These are phyloP conservation scores for Plasmodium malariae DNA, from an alignment of 169 alveolate genomes.

Conservation along the genomic window DNA sequence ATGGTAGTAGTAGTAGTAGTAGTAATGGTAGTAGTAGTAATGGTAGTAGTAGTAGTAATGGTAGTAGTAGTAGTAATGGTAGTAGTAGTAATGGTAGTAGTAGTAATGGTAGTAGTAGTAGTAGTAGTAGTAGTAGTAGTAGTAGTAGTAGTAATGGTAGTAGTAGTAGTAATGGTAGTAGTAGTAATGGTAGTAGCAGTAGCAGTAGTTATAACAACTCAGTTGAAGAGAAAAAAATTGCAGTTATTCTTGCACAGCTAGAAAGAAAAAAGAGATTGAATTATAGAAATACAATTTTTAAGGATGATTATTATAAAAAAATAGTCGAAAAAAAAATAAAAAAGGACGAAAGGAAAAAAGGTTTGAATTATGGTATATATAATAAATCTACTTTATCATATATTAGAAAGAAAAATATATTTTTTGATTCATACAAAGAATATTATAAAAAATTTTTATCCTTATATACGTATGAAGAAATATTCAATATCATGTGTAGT, in stretches of 20 bases:
- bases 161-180: too few species aligned
- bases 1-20: background rate
- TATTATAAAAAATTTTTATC: constrained; percentile 59
- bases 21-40: too few species aligned
- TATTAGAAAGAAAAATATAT: constrained; percentile 51
- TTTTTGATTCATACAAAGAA: constrained; percentile 54
- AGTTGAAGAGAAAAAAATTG: constrained; percentile 20
- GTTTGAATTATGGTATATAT: too few species aligned
- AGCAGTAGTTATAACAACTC: background rate
- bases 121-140: too few species aligned
- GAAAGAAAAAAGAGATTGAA: constrained; percentile 6
- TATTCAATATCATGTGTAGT: constrained; percentile 32
- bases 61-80: too few species aligned
- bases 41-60: too few species aligned
- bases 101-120: too few species aligned
- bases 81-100: too few species aligned
- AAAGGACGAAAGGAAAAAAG: background rate
- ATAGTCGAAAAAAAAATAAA: background rate
- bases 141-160: background rate
- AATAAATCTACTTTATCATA: background rate
- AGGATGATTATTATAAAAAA: constrained; percentile 20
- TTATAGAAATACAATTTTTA: constrained; percentile 47
- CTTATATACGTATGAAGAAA: constrained; percentile 54
- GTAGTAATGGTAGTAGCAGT: too few species aligned
- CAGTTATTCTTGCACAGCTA: background rate